Conservation (phyloP, 345 rosid genomes). For the Eutrema heterophyllum region DNA sequence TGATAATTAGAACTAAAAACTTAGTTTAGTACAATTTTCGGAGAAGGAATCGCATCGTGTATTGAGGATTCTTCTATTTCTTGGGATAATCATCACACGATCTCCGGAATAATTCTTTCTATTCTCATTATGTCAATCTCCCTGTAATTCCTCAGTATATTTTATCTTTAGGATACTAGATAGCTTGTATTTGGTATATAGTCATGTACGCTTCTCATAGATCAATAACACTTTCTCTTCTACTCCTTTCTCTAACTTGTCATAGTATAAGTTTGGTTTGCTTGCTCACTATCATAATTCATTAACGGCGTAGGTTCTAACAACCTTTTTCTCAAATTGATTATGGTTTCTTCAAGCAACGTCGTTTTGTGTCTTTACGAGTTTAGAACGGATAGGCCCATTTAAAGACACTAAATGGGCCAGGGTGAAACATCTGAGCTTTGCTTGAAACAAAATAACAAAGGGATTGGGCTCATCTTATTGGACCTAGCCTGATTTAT, state of each 20-base stretch:
- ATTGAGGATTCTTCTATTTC: too few relatives aligned
- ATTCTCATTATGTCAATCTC: too few relatives aligned
- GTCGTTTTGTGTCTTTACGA: background rate
- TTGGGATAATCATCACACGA: too few relatives aligned
- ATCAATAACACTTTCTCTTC: too few relatives aligned
- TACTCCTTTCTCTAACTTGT: too few relatives aligned
- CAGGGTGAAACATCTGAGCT: background rate
- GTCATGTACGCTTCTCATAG: too few relatives aligned
- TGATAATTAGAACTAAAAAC: background rate
- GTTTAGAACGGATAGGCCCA: background rate
- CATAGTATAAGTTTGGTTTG: background rate
- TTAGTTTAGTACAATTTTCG: background rate
- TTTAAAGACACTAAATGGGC: background rate
- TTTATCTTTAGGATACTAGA: too few relatives aligned
- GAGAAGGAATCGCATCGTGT: background rate
- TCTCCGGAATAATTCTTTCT: too few relatives aligned
- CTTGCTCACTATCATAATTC: background rate
- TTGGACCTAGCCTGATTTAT: background rate
- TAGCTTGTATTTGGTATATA: too few relatives aligned
- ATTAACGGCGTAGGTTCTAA: background rate
- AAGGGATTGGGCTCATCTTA: background rate
- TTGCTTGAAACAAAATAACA: background rate
- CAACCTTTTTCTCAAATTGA: background rate
- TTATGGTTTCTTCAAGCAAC: background rate
- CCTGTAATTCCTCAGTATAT: too few relatives aligned